These are phyloP conservation scores for Nothophoma quercina DNA, from an alignment of 2,329 filamentous ascomycete species.

Conservation along the genomic window DNA sequence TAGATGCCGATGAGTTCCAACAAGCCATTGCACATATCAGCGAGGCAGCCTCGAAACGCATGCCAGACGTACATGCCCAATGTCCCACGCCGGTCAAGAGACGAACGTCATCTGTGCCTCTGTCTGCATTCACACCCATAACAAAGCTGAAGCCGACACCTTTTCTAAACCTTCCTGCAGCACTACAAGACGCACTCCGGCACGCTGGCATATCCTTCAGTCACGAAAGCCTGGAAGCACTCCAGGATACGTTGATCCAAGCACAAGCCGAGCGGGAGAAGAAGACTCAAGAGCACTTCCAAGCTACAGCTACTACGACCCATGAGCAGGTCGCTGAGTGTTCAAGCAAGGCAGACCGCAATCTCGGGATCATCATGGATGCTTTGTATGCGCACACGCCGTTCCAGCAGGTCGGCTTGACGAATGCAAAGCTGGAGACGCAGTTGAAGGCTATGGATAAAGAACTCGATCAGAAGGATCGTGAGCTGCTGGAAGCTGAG, in stretches of 20 bases:
- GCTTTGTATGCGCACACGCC: constrained; percentile 50
- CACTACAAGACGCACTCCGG: constrained; percentile 45
- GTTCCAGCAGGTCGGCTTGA: constrained; percentile 39
- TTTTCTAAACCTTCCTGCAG: constrained; percentile 39
- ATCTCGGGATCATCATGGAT: constrained; percentile 47
- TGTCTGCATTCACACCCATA: constrained; percentile 38
- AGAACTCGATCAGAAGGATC: constrained; percentile 48
- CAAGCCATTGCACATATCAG: constrained; percentile 42
- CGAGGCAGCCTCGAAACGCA: constrained; percentile 34
- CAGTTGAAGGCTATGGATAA: constrained; percentile 47
- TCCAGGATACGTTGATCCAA: constrained; percentile 38
- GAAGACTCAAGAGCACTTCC: constrained; percentile 46
- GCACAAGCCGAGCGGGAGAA: constrained; percentile 43
- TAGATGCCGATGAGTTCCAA: constrained; percentile 38
- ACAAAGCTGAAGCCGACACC: constrained; percentile 39
- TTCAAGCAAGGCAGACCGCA: constrained; percentile 46
- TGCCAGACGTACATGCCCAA: constrained; percentile 26
- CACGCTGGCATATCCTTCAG: constrained; percentile 42
- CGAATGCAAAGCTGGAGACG: constrained; percentile 34
- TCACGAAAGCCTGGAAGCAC: constrained; percentile 35
- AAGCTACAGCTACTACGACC: constrained; percentile 40
- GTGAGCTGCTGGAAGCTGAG: constrained; percentile 49
- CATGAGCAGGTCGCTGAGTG: constrained; percentile 47
- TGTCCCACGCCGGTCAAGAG: constrained; percentile 26
- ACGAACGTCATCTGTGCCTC: constrained; percentile 33